Evolutionary conservation across 2,329 filamentous ascomycete genomes (phyloP).

Genomic region (Fusarium albidum): DNA sequence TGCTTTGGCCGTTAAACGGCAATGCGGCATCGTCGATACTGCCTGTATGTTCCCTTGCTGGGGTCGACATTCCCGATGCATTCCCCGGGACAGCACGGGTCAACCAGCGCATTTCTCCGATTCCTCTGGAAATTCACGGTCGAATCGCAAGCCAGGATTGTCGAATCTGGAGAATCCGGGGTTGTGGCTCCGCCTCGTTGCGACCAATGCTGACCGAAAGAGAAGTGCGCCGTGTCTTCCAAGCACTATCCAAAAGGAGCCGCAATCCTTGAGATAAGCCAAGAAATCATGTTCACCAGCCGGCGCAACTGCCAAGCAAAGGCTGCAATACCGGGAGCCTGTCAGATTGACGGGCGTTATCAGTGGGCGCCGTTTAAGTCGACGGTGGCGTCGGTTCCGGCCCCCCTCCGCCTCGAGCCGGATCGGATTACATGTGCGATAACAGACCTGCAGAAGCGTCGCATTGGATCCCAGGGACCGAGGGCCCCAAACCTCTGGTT

Average conservation of each 20-base stretch:
- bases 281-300: conserved; percentile 27
- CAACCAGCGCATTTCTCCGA: no score
- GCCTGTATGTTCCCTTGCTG: no score
- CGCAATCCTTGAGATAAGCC: conserved; percentile 13
- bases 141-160: not conserved
- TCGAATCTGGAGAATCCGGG: conserved; percentile 8
- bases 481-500: no score
- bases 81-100: not conserved
- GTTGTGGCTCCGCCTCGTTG: no score
- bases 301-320: conserved; percentile 33
- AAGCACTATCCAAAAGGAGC: conserved; percentile 10
- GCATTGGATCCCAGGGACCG: no score
- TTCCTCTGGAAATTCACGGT: no score
- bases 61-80: not conserved
- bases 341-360: conserved; percentile 35
- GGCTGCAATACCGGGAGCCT: conserved; percentile 23
- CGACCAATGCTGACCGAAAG: no score
- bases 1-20: not conserved
- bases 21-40: not conserved
- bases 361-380: conserved; percentile 34
- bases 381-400: conserved; percentile 29
- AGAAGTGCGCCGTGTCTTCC: no score
- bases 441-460: no score
- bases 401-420: conserved; percentile 16
- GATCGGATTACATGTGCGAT: conserved; percentile 32